Evolutionary conservation across 495 filamentous ascomycete species (phyloP), one percentile per base, ranked within the genome.

Genomic region (Beverwykella pulmonaria): DNA sequence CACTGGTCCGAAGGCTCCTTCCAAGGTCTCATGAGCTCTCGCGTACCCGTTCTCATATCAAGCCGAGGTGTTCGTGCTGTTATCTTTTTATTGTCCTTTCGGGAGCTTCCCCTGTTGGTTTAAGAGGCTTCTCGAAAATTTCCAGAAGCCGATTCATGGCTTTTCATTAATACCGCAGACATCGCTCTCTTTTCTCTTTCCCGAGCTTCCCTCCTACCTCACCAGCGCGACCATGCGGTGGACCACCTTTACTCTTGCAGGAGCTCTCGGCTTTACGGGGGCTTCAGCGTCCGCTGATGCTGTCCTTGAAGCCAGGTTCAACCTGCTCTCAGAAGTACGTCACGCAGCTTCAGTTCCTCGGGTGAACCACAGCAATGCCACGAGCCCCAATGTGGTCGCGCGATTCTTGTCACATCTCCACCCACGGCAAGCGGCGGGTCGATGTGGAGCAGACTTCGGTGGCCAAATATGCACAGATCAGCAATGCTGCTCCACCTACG

Each of bases 401-500:
- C 30, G 59, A 0, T 52, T 61, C 29, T 26, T 61, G 1, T 17
- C 30, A 20, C 27, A 46, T 10, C 30, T 34, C 8, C 7, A n/a
- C 46, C 14, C 19, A 41, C n/a, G 57, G 17, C 65, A 63, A 52
- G 17, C 57, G 0, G 20, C 39, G 1, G 67, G 67, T 14, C 53
- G 67, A 55, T 69, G 67, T 36, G 67, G 67, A 25, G 60, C 67
- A 12, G 67, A 64, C 22, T 25, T 9, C 12, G 20, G 47, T 12
- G 44, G 44, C 10, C 8, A n/a, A 17, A 47, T 19, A 19, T 69
- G 67, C 39, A 7, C 53, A 20, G 25, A 48, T 53, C 48, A 32
- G 32, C 48, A 49, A n/a, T 69, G 67, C 54, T 69, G 67, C 50
- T 59, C 53, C 9, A n/a, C 29, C 1, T 69, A 59, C 22, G 67